Base-by-base conservation (phyloP, 129 eudicot species). In the Calendula officinalis region DNA sequence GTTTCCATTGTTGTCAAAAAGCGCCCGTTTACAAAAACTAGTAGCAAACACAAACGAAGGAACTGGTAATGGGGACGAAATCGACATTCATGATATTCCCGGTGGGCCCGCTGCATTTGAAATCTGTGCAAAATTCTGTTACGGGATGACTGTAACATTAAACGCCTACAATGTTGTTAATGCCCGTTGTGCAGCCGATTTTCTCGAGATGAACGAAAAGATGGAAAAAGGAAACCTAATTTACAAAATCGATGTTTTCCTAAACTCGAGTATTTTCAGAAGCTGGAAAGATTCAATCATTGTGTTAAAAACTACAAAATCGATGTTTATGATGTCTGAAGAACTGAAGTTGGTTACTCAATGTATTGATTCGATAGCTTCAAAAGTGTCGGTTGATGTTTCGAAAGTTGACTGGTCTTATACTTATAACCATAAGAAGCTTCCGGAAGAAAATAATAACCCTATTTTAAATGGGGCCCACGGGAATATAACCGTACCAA, bases 231-330 rank as follows among this genome's bases (percentile, higher is more conserved):
- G 99, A 10, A 92, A 92, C 63, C 95, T 92, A 49, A 59, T 73
- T 12, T 88, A 85, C 87, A 92, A 92, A 69, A 77, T 92, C 30
- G 99, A 92, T 48, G 95, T 85, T 51, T 92, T 92, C 63, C 75
- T 92, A 7, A 83, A 32, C 80, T 77, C 99, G 2, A 81, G 95
- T 78, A 56, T 92, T 44, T 88, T 92, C 69, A 55, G 91, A 47
- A 88, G 99, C 73, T 92, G 99, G 99, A 92, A 92, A 69, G 99
- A 92, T 74, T 92, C 99, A 3, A 92, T 92, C 44, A 81, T 85
- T 33, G 95, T 84, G 58, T 87, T 92, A 42, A 96, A 92, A 69
- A 77, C 92, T n/a, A 71, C 85, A 6, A 92, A 80, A 70, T 72
- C 85, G 30, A 34, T 74, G 62, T 68, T 74, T 56, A 87, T 83